These are phyloP conservation scores for Quercus aquifolioides DNA, from an alignment of 306 rosid species.

Conservation along the genomic window DNA sequence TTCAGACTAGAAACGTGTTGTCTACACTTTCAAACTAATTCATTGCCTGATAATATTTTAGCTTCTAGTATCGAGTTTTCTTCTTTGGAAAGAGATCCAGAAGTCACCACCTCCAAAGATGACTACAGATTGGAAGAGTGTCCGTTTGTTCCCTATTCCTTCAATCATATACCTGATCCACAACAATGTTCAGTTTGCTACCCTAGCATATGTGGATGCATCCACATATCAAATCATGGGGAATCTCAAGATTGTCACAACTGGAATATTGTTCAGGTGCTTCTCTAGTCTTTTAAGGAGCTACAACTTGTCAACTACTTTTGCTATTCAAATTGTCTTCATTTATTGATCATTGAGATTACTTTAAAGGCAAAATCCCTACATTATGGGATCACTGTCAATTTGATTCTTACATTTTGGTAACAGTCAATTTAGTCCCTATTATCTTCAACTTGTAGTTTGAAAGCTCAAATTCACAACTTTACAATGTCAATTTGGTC, in stretches of 20 bases:
- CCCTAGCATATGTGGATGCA: conserved; percentile 85
- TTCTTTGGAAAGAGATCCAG: conserved; percentile 73
- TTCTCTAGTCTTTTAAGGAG: conserved; percentile 2
- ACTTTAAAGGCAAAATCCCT: too few species aligned
- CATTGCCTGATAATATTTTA: conserved; percentile 21
- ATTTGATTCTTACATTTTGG: too few species aligned
- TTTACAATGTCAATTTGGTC: too few species aligned
- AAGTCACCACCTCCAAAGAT: conserved; percentile 63
- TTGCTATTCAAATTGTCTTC: too few species aligned
- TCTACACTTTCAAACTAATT: too few species aligned
- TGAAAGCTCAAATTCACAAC: too few species aligned
- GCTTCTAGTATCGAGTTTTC: conserved; percentile 77
- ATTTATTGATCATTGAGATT: too few species aligned
- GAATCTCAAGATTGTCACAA: conserved; percentile 87
- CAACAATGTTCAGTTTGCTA: conserved; percentile 88
- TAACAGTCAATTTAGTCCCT: too few species aligned
- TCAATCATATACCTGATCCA: conserved; percentile 80
- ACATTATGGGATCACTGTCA: too few species aligned
- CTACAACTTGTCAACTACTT: not conserved
- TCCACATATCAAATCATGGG: conserved; percentile 99
- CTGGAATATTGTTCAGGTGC: conserved; percentile 88
- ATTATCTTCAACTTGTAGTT: too few species aligned
- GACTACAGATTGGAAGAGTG: conserved; percentile 84
- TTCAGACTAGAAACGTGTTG: too few species aligned
- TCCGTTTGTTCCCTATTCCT: conserved; percentile 76